A percentile compares a stretch with the other conserved stretches of the same genome.
These are phyloP conservation scores for Saccharomycopsis babjevae DNA, from an alignment of 805 yeast species.

Conservation along the genomic window DNA sequence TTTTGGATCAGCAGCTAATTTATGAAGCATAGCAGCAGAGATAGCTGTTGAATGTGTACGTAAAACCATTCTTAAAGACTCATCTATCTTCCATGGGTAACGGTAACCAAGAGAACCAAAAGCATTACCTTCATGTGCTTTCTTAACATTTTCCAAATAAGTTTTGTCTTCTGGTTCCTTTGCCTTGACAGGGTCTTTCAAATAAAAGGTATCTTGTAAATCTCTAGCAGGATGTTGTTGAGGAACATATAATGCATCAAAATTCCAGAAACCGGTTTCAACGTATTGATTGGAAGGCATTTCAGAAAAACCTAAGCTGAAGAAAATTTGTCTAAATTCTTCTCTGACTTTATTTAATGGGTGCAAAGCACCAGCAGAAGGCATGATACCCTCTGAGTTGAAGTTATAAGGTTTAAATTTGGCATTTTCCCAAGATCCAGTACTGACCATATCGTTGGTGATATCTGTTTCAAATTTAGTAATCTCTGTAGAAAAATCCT, in stretches of 20 bases:
- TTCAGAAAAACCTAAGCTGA: slow-evolving; percentile 95
- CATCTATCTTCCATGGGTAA: slow-evolving; percentile 93
- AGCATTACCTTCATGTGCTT: slow-evolving; percentile 83
- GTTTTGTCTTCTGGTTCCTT: slow-evolving; percentile 71
- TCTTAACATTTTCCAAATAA: slow-evolving; percentile 68
- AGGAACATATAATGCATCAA: slow-evolving; percentile 92
- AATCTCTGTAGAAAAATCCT: slow-evolving; percentile 73
- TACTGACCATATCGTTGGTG: slow-evolving; percentile 82
- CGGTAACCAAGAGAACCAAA: slow-evolving; percentile 96
- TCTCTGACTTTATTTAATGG: slow-evolving; percentile 95
- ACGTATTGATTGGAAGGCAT: slow-evolving; percentile 99
- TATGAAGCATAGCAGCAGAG: slow-evolving; percentile 77
- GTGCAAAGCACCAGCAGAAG: slow-evolving; percentile 88
- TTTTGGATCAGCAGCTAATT: slow-evolving; percentile 78
- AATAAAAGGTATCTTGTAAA: slow-evolving; percentile 94
- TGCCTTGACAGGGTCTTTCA: slow-evolving; percentile 83
- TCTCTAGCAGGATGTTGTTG: slow-evolving; percentile 99
- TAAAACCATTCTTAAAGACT: slow-evolving; percentile 81
- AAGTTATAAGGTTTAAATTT: slow-evolving; percentile 93
- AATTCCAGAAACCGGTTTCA: slow-evolving; percentile 98
- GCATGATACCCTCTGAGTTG: slow-evolving; percentile 84
- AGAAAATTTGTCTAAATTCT: slow-evolving; percentile 95
- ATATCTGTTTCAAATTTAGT: slow-evolving; percentile 83
- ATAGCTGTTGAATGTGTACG: slow-evolving; percentile 98
- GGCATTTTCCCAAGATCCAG: slow-evolving; percentile 73